Evolutionary conservation across 495 filamentous ascomycete species (phyloP), one percentile per base, ranked within the genome.

Genomic region (Tetracladium setigerum): DNA sequence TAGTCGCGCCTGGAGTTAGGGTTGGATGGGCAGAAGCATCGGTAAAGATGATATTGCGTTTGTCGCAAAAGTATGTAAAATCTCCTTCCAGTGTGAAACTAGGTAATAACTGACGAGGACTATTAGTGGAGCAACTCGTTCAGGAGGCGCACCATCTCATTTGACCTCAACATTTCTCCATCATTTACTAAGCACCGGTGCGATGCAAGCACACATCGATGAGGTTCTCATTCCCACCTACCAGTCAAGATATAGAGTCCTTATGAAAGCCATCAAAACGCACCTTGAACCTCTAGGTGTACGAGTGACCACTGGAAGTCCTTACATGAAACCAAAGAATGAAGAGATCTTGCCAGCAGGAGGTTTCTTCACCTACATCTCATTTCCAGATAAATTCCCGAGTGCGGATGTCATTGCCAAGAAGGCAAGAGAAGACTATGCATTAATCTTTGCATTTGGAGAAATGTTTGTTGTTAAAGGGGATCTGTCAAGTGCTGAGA

Each of bases 11-110:
- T 0, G 89, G 87, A 0, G 51, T 79, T 36, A 68, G 88, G 27
- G 85, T 81, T 2, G 88, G 88, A 17, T 95, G 88, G 87, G 72
- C 76, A 0, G 88, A 95, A 57, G 80, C 71, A 8, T 77, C 82
- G 8, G 61, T 71, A 27, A 82, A 79, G 41, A 67, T 90, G 44
- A 78, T 79, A 4, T 18, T 13, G n/a, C n/a, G 39, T 3, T n/a
- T 41, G 39, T 18, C 39, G 3, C 39, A 41, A 30, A 27, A 27
- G 22, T 27, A 27, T 3, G 22, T 27, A 27, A n/a, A 3, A 3
- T 27, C 7, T 27, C 7, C 22, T 27, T 27, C 22, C 22, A 27
- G 22, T 27, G 22, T 27, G 7, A 27, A 27, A 27, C n/a, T n/a
- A n/a, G n/a, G 7, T 7, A 27, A 27, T 3, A 7, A 27, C 22